phyloP scores from a whole-genome alignment of 495 filamentous ascomycete genomes.

The Ascodesmis nigricans region DNA sequence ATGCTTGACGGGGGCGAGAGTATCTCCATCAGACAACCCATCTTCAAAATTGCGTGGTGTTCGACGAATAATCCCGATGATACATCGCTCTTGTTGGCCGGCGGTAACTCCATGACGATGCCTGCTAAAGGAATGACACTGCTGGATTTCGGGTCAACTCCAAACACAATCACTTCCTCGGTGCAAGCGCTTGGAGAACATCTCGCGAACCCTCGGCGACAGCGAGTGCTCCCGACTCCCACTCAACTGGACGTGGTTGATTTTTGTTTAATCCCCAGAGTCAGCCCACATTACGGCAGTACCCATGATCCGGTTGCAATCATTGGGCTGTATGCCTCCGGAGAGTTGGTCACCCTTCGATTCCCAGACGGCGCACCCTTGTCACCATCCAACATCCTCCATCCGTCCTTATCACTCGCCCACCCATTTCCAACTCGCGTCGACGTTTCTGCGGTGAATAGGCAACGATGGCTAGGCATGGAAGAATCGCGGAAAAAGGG shows the following conservation, averaged over 20 bases:
- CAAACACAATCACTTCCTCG: constrained; percentile 70
- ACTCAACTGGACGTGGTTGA: constrained; percentile 57
- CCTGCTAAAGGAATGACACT: constrained; percentile 59
- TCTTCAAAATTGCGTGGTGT: constrained; percentile 68
- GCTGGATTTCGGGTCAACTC: constrained; percentile 69
- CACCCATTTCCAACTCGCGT: constrained; percentile 67
- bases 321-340: constrained; percentile 55
- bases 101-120: constrained; percentile 43
- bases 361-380: constrained; percentile 85
- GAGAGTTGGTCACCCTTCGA: constrained; percentile 68
- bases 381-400: constrained; percentile 72
- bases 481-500: constrained; percentile 37
- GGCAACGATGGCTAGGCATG: constrained; percentile 75
- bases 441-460: constrained; percentile 42
- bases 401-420: constrained; percentile 58
- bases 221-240: constrained; percentile 52
- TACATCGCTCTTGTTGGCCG: constrained; percentile 69
- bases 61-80: constrained; percentile 80
- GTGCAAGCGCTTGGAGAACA: constrained; percentile 62
- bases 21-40: constrained; percentile 41
- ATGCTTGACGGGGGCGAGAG: constrained; percentile 24
- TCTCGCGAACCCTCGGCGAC: constrained; percentile 46
- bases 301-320: constrained; percentile 75
- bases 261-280: constrained; percentile 60
- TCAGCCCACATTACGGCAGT: constrained; percentile 65